A percentile compares a stretch with the other conserved stretches of the same genome.
phyloP scores from a whole-genome alignment of 331 rosid species.

The Ulmus americana region DNA sequence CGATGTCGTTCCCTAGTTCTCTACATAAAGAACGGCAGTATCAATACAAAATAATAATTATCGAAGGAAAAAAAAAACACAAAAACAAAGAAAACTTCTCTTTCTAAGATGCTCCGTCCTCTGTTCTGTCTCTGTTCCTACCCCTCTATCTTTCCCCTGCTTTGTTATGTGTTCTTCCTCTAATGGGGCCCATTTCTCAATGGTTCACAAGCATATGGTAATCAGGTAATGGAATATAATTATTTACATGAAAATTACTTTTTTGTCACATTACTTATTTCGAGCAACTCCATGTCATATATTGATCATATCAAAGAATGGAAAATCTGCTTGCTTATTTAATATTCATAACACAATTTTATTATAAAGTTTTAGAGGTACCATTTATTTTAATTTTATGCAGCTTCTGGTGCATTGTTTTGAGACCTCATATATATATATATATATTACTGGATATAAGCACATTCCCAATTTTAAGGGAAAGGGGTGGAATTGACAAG shows the following conservation, averaged over 20 bases:
- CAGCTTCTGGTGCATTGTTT: not conserved
- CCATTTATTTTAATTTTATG: not conserved
- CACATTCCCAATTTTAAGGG: not conserved
- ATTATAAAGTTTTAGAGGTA: no score
- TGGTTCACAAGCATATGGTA: not conserved
- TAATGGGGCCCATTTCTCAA: conserved; percentile 5
- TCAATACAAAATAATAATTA: conserved; percentile 26
- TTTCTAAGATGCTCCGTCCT: conserved; percentile 36
- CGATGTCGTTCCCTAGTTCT: conserved; percentile 2
- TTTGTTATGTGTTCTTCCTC: conserved; percentile 12
- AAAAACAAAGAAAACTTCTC: conserved; percentile 24
- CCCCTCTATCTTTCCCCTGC: conserved; percentile 17
- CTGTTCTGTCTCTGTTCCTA: conserved; percentile 15
- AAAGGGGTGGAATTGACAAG: not conserved
- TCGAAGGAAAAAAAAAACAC: conserved; percentile 27
- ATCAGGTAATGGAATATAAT: no score
- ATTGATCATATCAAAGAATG: not conserved
- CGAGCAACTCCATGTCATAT: not conserved
- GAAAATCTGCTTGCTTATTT: not conserved
- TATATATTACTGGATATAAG: not conserved
- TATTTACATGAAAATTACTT: no score
- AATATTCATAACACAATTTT: no score
- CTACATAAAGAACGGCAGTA: conserved; percentile 18
- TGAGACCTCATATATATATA: not conserved
- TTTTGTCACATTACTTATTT: no score